A percentile compares a stretch with the other conserved stretches of the same genome.
These are phyloP conservation scores for Emydomyces testavorans DNA, from an alignment of 2,329 filamentous ascomycete species.

Conservation along the genomic window DNA sequence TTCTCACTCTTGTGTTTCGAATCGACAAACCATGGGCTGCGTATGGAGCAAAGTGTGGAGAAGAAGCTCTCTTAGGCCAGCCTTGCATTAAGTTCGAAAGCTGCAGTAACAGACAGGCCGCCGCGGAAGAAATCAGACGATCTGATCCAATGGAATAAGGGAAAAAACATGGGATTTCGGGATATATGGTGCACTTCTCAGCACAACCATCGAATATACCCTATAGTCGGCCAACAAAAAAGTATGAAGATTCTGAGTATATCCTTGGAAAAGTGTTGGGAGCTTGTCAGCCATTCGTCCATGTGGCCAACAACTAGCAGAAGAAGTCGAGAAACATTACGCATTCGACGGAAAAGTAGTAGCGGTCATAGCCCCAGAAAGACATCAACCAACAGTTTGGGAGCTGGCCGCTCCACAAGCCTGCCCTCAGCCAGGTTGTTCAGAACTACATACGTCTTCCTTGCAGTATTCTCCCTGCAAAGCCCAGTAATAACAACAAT, in stretches of 20 bases:
- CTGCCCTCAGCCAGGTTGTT: background rate
- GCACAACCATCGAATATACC: background rate
- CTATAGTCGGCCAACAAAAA: background rate
- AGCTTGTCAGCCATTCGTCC: background rate
- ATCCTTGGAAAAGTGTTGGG: conserved; percentile 1
- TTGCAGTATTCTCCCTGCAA: background rate
- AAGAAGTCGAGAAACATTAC: no score
- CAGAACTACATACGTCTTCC: background rate
- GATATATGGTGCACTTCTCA: background rate
- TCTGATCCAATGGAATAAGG: conserved; percentile 3
- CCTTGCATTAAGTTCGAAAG: conserved; percentile 7
- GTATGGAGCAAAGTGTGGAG: conserved; percentile 9
- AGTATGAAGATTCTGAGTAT: background rate
- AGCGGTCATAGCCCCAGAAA: background rate
- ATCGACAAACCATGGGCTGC: background rate
- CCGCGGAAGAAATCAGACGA: background rate
- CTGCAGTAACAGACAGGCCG: background rate
- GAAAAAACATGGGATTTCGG: background rate
- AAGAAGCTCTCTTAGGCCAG: conserved; percentile 6
- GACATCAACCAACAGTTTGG: background rate
- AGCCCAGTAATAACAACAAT: no score
- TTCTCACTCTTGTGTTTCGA: conserved; percentile 6
- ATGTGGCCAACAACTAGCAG: background rate
- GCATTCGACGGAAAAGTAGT: background rate
- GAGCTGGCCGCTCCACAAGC: background rate